phyloP scores from a whole-genome alignment of 306 rosid genomes.

The Fragaria nilgerrensis region DNA sequence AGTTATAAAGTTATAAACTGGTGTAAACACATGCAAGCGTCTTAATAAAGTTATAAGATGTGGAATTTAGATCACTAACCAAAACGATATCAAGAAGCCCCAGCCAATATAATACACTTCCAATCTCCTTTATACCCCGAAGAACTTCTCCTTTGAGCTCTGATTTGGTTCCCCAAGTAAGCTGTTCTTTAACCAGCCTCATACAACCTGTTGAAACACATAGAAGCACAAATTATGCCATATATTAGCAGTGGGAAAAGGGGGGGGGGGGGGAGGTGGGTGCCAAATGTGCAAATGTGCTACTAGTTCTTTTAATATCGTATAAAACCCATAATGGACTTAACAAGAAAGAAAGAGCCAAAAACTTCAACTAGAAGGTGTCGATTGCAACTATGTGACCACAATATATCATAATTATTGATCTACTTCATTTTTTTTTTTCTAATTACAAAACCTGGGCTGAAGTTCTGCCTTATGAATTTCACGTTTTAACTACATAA shows the following conservation, averaged over 20 bases:
- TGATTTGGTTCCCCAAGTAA: slow-evolving; percentile 81
- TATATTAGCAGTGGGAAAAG: not conserved
- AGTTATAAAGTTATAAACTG: not conserved
- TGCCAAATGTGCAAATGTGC: slow-evolving; percentile 2
- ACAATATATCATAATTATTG: not conserved
- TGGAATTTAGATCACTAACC: slow-evolving; percentile 51
- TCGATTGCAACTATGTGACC: not conserved
- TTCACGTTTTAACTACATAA: not conserved
- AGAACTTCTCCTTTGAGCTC: slow-evolving; percentile 91
- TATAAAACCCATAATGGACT: not conserved
- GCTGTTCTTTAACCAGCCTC: slow-evolving; percentile 85
- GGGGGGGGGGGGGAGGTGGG: not conserved
- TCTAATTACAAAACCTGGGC: not conserved
- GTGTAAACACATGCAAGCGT: not conserved
- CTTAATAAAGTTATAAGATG: not conserved
- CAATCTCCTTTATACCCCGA: slow-evolving; percentile 91
- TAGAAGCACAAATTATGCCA: slow-evolving; percentile 20
- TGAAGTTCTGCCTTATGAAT: not conserved
- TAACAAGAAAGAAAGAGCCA: not conserved
- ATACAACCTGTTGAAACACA: slow-evolving; percentile 62
- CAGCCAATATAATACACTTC: slow-evolving; percentile 92
- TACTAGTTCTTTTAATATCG: not conserved
- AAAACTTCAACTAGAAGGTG: not conserved
- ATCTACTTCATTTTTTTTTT: not conserved
- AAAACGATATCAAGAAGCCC: slow-evolving; percentile 92